Conservation (phyloP, 176 grass and related monocot species). For the Puya raimondii region DNA sequence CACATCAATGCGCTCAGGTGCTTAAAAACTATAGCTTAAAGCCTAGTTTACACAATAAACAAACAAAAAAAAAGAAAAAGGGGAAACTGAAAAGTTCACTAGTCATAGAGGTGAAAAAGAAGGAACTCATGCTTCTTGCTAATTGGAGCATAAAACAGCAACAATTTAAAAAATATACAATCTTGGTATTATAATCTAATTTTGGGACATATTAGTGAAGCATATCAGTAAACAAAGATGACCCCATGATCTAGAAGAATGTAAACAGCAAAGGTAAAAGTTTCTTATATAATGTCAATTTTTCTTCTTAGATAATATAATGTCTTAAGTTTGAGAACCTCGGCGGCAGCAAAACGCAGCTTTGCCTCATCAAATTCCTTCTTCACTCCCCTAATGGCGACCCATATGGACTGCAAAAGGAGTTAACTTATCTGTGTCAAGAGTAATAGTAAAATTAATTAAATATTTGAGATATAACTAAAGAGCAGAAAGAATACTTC, state of each 20-base stretch:
- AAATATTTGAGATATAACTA: neutral
- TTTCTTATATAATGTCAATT: neutral
- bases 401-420: slow-evolving; percentile 71
- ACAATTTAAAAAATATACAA: neutral
- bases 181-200: too few species aligned
- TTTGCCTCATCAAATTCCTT: slow-evolving; percentile 97
- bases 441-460: neutral
- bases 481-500: slow-evolving; percentile 9
- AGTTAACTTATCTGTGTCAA: slow-evolving; percentile 2
- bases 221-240: too few species aligned
- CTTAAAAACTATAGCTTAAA: too few species aligned
- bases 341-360: slow-evolving; percentile 89
- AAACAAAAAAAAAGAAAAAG: too few species aligned
- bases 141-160: neutral
- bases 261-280: neutral
- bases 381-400: slow-evolving; percentile 59
- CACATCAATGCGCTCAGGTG: too few species aligned
- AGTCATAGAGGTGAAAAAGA: too few species aligned
- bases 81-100: too few species aligned
- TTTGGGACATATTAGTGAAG: too few species aligned
- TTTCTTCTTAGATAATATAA: too few species aligned
- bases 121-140: neutral
- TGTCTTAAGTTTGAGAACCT: slow-evolving; percentile 39
- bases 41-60: too few species aligned
- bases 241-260: too few species aligned